Base-by-base conservation (phyloP, 2,329 filamentous ascomycete genomes). In the Diplodia scrobiculata region DNA sequence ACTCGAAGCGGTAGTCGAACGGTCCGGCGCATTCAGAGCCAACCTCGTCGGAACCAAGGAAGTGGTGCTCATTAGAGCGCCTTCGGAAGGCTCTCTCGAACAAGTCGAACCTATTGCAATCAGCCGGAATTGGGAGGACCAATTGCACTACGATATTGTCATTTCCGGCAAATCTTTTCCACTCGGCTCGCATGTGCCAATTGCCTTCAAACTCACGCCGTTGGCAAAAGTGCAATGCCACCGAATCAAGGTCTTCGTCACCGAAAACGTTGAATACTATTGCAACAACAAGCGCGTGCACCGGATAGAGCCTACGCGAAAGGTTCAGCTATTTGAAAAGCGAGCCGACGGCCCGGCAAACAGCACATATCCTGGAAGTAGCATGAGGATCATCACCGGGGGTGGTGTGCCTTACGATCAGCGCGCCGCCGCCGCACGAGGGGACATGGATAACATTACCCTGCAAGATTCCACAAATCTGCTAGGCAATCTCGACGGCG, bases 151-250 rank as follows among this genome's bases (percentile, higher is more conserved):
- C 79, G 93, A 97, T 73, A 97, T 97, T 71, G 89, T 97, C 75
- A 96, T 97, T 65, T 97, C 92, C 1, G 93, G 93, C 65, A 97
- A 97, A 82, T 96, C 92, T 0, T 97, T 97, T 68, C 91, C 93
- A 0, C 85, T 97, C 21, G 93, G 93, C 17, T 86, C 90, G 47
- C 91, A 91, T 72, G 91, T 97, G 17, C 93, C 93, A 0, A 95
- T 97, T 67, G 92, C 92, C 1, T 96, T 97, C 82, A 97, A 96
- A 77, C 83, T 97, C 70, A 97, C 92, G 0, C 93, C 93, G 0
- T 80, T 97, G 25, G 92, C 93, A 68, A 97, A 97, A 80, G 92
- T 97, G 6, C 91, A 96, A 75, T 91, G 94, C 65, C 93, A 97
- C 78, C 89, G 94, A 70, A 89, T 97, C 76, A 96, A 96, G 78